Base-by-base conservation (phyloP, 768 basidiomycete species). In the Boletus rubescentipes region DNA sequence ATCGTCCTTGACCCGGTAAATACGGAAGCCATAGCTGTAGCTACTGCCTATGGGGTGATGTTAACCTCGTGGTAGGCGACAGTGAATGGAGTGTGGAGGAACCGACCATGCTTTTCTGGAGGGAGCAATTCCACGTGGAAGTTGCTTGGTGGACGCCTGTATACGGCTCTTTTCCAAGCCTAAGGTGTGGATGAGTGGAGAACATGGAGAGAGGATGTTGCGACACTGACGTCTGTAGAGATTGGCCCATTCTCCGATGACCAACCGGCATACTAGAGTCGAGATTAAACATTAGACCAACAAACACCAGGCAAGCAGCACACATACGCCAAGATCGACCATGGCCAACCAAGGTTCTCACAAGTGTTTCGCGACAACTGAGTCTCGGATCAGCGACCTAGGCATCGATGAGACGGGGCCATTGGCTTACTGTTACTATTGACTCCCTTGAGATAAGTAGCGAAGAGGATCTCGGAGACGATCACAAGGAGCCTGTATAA, bases 151-250 rank as follows among this genome's bases (percentile, higher is more conserved):
- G 88, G 74, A 30, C 77, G 67, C 31, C 77, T 81, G 59, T 82
- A 73, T 8, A 90, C 77, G 9, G 85, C 85, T 57, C 84, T 70
- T 62, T 84, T 85, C 68, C 78, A 86, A 42, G 74, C 65, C 87
- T 90, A 48, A 30, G n/a, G 21, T 18, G 9, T 4, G 16, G 5
- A 9, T 55, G 35, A 53, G 43, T 23, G 43, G 26, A 16, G 8
- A 30, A 20, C 2, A 20, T 16, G 1, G 2, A 20, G 40, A 26
- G 30, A 29, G 16, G 15, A 32, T 2, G 4, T 2, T 7, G 41
- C 62, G 40, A 47, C 7, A 57, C 73, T 43, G 45, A 72, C 70
- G 0, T 72, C 70, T 40, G 66, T 52, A 36, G 55, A 21, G 42
- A 61, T 42, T 0, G 65, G 66, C 0, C 51, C 60, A 1, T 49